Base-by-base conservation (phyloP, 306 rosid genomes). In the Corylus americana region DNA sequence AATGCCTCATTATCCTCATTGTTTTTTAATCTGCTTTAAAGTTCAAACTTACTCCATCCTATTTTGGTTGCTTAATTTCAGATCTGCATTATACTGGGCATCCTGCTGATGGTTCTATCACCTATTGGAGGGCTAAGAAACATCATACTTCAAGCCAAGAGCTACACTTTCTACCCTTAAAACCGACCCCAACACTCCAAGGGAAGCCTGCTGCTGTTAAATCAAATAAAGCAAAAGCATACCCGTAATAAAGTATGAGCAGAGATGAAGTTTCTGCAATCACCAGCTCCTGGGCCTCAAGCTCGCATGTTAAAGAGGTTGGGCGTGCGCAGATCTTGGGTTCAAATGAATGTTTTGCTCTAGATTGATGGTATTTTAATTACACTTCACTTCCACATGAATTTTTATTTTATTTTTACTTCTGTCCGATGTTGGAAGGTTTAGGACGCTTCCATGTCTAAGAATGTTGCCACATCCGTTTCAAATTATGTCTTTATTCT, bases 111-210 rank as follows among this genome's bases (percentile, higher is more conserved):
- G 97, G 7, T 89, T 81, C 13, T 89, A 16, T 67, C 97, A 29
- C 97, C 98, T 14, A 90, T 90, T 0, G 97, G 93, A 64, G 97
- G 92, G 69, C 59, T 90, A 22, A 86, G 88, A 80, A 51, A 74
- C 4, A 89, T 94, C 87, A 85, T 91, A 79, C 35, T 81, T 54
- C 57, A 85, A 45, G 92, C 94, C 55, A 91, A 91, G 86, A 55
- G 4, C 17, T 94, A 87, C 22, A 68, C 88, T 8, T 92, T 94
- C 61, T 88, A 78, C 85, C 49, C 78, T 29, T 83, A 63, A 75
- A 70, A 7, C 45, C 44, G 44, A 7, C 12, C 44, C 9, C 5
- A 18, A 5, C 44, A 16, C 27, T 57, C 48, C 62, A 50, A 55
- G 50, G 53, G 25, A 25, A 42, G 6, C 12, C 45, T 14, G 27